Evolutionary conservation across 257 asterid genomes (phyloP), one percentile per base, ranked within the genome.

Genomic region (Petrea volubilis): DNA sequence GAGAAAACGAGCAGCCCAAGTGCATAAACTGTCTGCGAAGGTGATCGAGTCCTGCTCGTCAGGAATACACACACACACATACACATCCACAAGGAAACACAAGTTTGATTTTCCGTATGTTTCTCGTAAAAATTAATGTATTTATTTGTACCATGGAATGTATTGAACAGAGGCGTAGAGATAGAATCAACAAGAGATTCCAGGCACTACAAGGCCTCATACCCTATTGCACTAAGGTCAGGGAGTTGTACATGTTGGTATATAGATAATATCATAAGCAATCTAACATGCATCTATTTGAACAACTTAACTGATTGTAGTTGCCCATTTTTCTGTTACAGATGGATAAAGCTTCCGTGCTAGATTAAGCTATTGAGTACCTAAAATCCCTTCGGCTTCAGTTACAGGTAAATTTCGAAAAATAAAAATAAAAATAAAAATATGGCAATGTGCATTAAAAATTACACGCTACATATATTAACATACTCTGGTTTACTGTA

Each of bases 191-290:
- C 49, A 59, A 47, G 68, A 59, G 50, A 46, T 7, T 70, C 25
- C 49, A 27, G 59, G 38, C 49, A 28, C 59, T 70, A 15, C 59
- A 52, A 20, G 20, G 29, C 60, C 74, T 70, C 68, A 70, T 70
- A 70, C 74, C 74, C 12, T 44, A 58, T 46, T 59, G 75, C 68
- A 44, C 75, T 55, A 59, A 59, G 75, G 75, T 70, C 46, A 20
- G 60, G 14, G 44, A 24, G 43, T 28, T 25, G 9, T 17, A 11
- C 5, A 40, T 10, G 46, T 7, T 13, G 40, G 11, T 57, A 4
- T 0, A 29, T 24, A 14, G 21, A 14, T 6, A 29, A 13, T n/a
- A 18, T 33, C 28, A 17, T 60, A 60, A 59, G 47, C 65, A 60
- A 60, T 33, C 36, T 44, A 44, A 8, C 21, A 15, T 15, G 15